A percentile compares a stretch with the other conserved stretches of the same genome.
phyloP scores from a whole-genome alignment of 768 basidiomycete genomes.

The Myochromella boudieri region DNA sequence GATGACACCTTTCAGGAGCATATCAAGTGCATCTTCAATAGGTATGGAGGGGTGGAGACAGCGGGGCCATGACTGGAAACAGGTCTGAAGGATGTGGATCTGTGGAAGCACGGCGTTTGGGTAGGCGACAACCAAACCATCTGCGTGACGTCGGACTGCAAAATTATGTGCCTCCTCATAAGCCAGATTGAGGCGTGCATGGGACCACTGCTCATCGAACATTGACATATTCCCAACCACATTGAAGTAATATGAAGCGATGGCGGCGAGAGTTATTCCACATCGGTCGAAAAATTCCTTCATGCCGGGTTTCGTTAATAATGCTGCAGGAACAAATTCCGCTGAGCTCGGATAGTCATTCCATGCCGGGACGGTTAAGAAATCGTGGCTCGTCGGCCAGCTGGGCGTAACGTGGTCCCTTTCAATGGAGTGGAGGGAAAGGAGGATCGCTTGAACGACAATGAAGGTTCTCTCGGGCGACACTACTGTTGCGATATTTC shows the following conservation, averaged over 20 bases:
- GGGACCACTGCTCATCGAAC: conserved; percentile 83
- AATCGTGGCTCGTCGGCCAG: conserved; percentile 81
- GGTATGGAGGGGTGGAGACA: conserved; percentile 60
- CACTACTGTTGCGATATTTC: conserved; percentile 40
- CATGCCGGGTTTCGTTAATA: conserved; percentile 64
- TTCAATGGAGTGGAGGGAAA: conserved; percentile 72
- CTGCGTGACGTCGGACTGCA: conserved; percentile 66
- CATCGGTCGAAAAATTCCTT: conserved; percentile 71
- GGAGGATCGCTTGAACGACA: conserved; percentile 73
- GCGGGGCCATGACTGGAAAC: conserved; percentile 85
- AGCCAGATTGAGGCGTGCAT: conserved; percentile 53
- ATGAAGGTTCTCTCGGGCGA: conserved; percentile 75
- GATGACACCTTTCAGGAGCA: conserved; percentile 78
- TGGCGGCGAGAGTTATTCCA: conserved; percentile 51
- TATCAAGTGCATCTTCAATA: conserved; percentile 65
- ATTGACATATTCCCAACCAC: conserved; percentile 75
- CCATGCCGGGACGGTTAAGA: conserved; percentile 49
- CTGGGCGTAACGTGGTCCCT: conserved; percentile 65
- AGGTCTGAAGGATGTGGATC: conserved; percentile 70
- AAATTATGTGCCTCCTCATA: conserved; percentile 73
- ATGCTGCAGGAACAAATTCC: conserved; percentile 52
- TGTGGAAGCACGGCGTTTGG: conserved; percentile 57
- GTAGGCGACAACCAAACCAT: conserved; percentile 64
- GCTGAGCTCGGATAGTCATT: conserved; percentile 75
- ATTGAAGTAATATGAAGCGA: conserved; percentile 61